Percentiles rank a stretch among this genome's conserved stretches.
Conservation (phyloP, 805 yeast genomes). For the Huiozyma sinensis region DNA sequence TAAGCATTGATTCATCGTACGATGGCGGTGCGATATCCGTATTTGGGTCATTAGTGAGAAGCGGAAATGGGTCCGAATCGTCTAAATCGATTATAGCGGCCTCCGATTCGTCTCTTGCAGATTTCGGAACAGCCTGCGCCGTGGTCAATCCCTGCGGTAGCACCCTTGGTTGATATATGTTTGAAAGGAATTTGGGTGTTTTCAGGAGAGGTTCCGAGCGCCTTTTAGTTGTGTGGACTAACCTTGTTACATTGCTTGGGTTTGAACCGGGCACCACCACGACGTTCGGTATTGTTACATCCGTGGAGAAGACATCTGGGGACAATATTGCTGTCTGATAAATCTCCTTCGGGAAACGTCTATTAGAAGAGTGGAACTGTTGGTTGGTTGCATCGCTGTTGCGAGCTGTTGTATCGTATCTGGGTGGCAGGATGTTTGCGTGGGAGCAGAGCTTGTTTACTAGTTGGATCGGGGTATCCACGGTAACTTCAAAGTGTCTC, state of each 20-base stretch:
- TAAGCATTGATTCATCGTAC: neutral
- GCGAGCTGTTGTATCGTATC: constrained; percentile 32
- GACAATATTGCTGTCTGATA: constrained; percentile 38
- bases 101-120: neutral
- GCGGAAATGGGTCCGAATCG: neutral
- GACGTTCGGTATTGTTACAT: constrained; percentile 15
- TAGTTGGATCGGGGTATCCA: constrained; percentile 85
- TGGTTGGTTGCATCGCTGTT: constrained; percentile 1
- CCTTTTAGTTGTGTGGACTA: neutral
- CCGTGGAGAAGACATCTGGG: constrained; percentile 42
- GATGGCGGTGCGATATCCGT: constrained; percentile 1
- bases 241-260: neutral
- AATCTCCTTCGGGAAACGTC: constrained; percentile 30
- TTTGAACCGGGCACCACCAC: neutral
- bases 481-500: constrained; percentile 83
- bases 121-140: constrained; percentile 50
- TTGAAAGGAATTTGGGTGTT: constrained; percentile 32
- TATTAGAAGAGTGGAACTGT: constrained; percentile 28
- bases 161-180: constrained; percentile 45
- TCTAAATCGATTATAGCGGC: neutral
- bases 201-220: constrained; percentile 2
- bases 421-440: constrained; percentile 66
- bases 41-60: too few species aligned
- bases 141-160: constrained; percentile 39
- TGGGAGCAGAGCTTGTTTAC: constrained; percentile 68